Evolutionary conservation across 1,284 basidiomycete species (phyloP).

Genomic region (Pseudozyma sp.): DNA sequence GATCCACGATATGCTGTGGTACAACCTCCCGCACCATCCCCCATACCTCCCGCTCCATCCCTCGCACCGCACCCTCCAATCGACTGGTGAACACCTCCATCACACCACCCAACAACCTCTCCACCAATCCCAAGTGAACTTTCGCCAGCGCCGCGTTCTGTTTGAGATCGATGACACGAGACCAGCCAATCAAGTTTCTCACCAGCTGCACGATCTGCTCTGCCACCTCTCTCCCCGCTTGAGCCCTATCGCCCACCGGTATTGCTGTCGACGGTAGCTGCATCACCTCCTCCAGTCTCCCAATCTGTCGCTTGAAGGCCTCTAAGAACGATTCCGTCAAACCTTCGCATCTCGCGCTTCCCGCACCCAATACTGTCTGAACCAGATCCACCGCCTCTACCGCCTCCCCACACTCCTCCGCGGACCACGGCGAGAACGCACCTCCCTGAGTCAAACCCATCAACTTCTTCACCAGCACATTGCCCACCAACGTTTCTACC

Average conservation of each 20-base stretch:
- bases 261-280: neutral
- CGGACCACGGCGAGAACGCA: slow-evolving; percentile 51
- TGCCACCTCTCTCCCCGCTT: slow-evolving; percentile 1
- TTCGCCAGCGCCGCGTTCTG: neutral
- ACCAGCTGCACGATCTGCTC: slow-evolving; percentile 10
- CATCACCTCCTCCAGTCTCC: slow-evolving; percentile 17
- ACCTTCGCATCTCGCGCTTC: slow-evolving; percentile 26
- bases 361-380: slow-evolving; percentile 29
- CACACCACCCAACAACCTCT: slow-evolving; percentile 4
- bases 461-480: slow-evolving; percentile 49
- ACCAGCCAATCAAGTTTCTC: slow-evolving; percentile 12
- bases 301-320: slow-evolving; percentile 7
- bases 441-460: slow-evolving; percentile 28
- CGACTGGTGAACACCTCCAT: neutral
- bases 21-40: neutral
- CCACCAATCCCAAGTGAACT: slow-evolving; percentile 1
- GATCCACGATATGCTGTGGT: neutral
- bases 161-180: neutral
- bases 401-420: slow-evolving; percentile 27
- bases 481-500: slow-evolving; percentile 39
- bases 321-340: slow-evolving; percentile 26
- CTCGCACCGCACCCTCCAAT: neutral
- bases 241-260: neutral
- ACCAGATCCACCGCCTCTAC: slow-evolving; percentile 43
- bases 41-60: neutral